Conservation (phyloP, 2,329 filamentous ascomycete genomes). For the Colletotrichum sp. region DNA sequence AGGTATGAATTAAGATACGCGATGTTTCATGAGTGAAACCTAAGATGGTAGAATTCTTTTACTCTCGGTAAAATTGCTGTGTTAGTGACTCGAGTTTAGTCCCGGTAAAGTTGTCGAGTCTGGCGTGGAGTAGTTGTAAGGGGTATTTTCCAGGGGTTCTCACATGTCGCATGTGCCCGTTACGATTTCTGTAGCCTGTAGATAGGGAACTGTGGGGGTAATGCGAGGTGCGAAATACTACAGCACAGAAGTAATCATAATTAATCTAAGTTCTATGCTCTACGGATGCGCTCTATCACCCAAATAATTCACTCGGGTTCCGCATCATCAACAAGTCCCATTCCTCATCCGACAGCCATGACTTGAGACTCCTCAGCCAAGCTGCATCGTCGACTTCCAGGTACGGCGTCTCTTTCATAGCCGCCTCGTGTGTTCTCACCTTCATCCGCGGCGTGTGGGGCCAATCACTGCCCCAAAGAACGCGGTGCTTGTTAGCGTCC, state of each 20-base stretch:
- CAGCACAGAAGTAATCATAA: background rate
- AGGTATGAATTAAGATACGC: background rate
- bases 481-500: slow-evolving; percentile 32
- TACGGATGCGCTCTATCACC: background rate
- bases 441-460: slow-evolving; percentile 42
- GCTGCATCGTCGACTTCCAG: slow-evolving; percentile 27
- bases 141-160: background rate
- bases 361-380: slow-evolving; percentile 25
- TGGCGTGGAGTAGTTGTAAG: background rate
- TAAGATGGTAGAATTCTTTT: background rate
- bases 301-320: background rate
- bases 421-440: slow-evolving; percentile 35
- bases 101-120: background rate
- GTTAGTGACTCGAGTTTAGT: background rate
- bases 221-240: background rate
- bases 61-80: background rate
- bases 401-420: slow-evolving; percentile 32
- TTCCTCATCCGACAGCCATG: slow-evolving; percentile 27
- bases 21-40: background rate
- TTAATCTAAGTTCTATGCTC: background rate
- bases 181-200: background rate
- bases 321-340: slow-evolving; percentile 25
- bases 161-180: background rate
- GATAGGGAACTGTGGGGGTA: background rate
- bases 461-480: slow-evolving; percentile 45